Conservation (phyloP, 257 asterid species). For the Solanum etuberosum region DNA sequence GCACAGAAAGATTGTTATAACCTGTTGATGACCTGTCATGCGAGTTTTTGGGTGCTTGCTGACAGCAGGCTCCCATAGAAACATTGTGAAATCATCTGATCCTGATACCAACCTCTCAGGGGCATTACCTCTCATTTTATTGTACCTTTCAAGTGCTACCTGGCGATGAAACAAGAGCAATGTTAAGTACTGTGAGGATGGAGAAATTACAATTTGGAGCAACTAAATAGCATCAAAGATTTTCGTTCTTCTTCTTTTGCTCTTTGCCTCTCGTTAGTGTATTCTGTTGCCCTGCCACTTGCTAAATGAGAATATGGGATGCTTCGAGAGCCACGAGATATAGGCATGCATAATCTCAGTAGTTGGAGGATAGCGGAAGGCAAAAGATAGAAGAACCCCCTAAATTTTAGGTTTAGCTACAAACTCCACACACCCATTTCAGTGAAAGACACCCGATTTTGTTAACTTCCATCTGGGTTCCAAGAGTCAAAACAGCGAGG, state of each 20-base stretch:
- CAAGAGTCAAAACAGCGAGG: background rate
- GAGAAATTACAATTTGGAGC: background rate
- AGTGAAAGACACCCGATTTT: background rate
- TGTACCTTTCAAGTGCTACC: constrained; percentile 87
- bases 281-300: background rate
- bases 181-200: background rate
- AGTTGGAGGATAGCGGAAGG: background rate
- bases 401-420: background rate
- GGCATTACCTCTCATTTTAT: constrained; percentile 58
- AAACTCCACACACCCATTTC: background rate
- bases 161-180: constrained; percentile 18
- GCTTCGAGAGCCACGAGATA: background rate
- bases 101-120: constrained; percentile 94
- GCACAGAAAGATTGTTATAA: constrained; percentile 9
- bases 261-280: background rate
- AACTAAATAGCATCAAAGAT: background rate
- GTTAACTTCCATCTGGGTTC: background rate
- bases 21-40: constrained; percentile 99
- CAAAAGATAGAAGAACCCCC: background rate
- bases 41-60: constrained; percentile 77
- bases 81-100: constrained; percentile 95
- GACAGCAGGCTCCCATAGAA: constrained; percentile 80
- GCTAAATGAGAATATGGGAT: background rate
- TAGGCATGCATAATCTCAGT: background rate
- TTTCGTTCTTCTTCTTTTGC: background rate